Conservation (phyloP, 805 yeast species). For the Starmerella asiatica region DNA sequence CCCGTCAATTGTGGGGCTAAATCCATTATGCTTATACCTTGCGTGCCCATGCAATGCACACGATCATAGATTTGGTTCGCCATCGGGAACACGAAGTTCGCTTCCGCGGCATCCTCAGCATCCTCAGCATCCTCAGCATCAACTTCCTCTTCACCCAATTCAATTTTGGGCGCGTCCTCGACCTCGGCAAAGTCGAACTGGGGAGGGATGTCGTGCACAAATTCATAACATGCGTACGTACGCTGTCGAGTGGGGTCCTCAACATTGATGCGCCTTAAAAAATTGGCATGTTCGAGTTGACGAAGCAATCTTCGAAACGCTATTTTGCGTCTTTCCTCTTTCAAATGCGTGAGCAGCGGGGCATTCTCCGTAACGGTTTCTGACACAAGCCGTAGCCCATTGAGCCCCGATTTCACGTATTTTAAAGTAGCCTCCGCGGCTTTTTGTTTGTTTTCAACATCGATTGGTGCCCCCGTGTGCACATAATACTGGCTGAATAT, state of each 20-base stretch:
- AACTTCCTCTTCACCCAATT: constrained; percentile 23
- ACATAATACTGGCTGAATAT: constrained; percentile 15
- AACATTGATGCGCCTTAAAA: constrained; percentile 25
- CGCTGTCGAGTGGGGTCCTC: constrained; percentile 23
- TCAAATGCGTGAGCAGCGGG: constrained; percentile 20
- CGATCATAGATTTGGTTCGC: constrained; percentile 49
- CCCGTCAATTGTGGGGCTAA: constrained; percentile 43
- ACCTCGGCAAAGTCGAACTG: not conserved
- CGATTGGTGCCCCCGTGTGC: not conserved
- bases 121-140: constrained; percentile 23
- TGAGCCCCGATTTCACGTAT: constrained; percentile 24
- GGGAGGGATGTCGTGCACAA: constrained; percentile 20
- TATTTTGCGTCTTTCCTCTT: constrained; percentile 18
- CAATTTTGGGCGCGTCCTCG: constrained; percentile 21
- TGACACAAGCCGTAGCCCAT: constrained; percentile 25
- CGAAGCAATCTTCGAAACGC: constrained; percentile 21
- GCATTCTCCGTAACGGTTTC: constrained; percentile 32
- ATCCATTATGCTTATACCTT: constrained; percentile 51
- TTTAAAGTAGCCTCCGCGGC: constrained; percentile 22
- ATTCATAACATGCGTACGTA: constrained; percentile 29
- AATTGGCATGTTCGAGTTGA: constrained; percentile 22
- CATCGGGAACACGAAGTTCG: constrained; percentile 48
- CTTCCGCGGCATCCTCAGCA: constrained; percentile 28
- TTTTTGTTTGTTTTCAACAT: constrained; percentile 19
- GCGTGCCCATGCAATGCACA: constrained; percentile 30